A percentile compares a stretch with the other conserved stretches of the same genome.
phyloP scores from a whole-genome alignment of 2,329 filamentous ascomycete species.

The Chaetothyriales sp. region DNA sequence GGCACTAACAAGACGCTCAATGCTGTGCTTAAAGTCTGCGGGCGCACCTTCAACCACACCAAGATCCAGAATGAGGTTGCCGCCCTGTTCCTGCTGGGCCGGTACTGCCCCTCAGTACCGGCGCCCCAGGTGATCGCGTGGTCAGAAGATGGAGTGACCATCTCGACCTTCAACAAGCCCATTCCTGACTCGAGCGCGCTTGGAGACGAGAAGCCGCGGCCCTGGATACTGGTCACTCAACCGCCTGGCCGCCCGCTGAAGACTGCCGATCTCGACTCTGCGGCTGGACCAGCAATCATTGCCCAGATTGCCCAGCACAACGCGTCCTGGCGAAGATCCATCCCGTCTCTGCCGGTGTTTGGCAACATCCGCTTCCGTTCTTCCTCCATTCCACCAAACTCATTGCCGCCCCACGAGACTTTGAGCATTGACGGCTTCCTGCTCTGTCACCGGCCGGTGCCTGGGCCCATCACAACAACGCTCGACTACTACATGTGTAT shows the following conservation, averaged over 20 bases:
- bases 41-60: conserved; percentile 6
- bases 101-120: conserved; percentile 11
- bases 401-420: neutral
- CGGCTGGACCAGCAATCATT: conserved; percentile 6
- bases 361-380: neutral
- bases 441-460: neutral
- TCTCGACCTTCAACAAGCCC: conserved; percentile 4
- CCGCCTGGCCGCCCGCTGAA: conserved; percentile 1
- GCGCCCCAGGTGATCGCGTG: conserved; percentile 10
- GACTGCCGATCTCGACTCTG: conserved; percentile 7
- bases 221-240: conserved; percentile 4
- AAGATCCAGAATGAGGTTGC: conserved; percentile 14
- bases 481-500: conserved; percentile 1
- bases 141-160: conserved; percentile 11
- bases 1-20: conserved; percentile 3
- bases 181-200: neutral
- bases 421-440: neutral
- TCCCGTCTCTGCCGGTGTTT: neutral
- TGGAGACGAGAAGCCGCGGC: neutral
- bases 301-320: conserved; percentile 2
- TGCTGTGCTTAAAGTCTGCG: conserved; percentile 10
- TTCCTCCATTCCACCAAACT: neutral
- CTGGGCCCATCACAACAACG: neutral
- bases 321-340: neutral
- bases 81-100: conserved; percentile 8